These are phyloP conservation scores for Tolypocladium sp. DNA, from an alignment of 2,329 filamentous ascomycete species.

Conservation along the genomic window DNA sequence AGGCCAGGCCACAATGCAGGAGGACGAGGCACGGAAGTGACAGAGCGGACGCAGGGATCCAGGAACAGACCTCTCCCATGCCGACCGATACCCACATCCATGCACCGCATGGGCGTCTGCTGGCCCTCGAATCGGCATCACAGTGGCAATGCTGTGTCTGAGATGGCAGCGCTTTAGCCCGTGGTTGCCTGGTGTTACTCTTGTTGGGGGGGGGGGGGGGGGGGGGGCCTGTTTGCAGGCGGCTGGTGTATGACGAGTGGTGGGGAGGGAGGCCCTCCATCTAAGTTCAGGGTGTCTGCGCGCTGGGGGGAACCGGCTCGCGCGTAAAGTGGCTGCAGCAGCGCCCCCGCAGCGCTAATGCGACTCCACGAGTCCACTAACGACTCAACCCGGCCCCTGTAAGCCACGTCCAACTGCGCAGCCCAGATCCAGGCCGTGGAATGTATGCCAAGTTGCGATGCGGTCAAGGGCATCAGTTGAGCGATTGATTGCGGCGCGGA, in stretches of 20 bases:
- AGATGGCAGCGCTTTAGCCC: background rate
- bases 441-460: background rate
- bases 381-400: slow-evolving; percentile 9
- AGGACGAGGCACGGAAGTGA: background rate
- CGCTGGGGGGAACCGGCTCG: background rate
- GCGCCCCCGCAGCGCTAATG: background rate
- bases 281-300: background rate
- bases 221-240: background rate
- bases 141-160: background rate
- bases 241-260: slow-evolving; percentile 1
- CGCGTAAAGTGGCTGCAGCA: slow-evolving; percentile 9
- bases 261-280: background rate
- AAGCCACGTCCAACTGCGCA: background rate
- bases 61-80: background rate
- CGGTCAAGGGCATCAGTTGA: background rate
- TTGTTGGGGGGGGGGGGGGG: too few species aligned
- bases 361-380: background rate
- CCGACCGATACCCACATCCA: background rate
- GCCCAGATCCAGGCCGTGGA: background rate
- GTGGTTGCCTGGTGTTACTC: background rate
- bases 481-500: background rate
- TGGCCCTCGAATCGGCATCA: background rate
- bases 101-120: background rate
- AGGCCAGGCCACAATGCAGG: background rate
- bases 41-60: background rate